These are phyloP conservation scores for Neurospora sublineolata DNA, from an alignment of 495 filamentous ascomycete species.

Conservation along the genomic window DNA sequence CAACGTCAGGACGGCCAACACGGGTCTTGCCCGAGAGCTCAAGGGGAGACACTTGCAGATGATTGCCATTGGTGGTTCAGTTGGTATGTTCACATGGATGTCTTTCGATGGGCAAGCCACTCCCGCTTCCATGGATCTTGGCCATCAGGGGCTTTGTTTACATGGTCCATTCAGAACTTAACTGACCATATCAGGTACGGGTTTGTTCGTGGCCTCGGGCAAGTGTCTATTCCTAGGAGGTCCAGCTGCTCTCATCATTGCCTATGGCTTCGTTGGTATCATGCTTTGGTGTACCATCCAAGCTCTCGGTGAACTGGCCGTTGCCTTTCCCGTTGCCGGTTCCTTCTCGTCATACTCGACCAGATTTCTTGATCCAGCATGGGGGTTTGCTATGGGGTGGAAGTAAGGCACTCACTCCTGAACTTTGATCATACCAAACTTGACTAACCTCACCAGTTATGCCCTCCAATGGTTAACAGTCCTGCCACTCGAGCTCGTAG, in stretches of 20 bases:
- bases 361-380: slow-evolving; percentile 84
- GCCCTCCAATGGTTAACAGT: slow-evolving; percentile 87
- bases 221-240: slow-evolving; percentile 66
- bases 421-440: not conserved
- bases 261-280: slow-evolving; percentile 68
- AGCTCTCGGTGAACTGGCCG: slow-evolving; percentile 84
- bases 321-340: slow-evolving; percentile 81
- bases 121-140: not conserved
- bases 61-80: slow-evolving; percentile 93
- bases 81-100: slow-evolving; percentile 52
- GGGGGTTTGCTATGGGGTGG: slow-evolving; percentile 98
- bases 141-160: not conserved
- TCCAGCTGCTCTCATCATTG: slow-evolving; percentile 73
- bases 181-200: slow-evolving; percentile 49
- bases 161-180: not conserved
- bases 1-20: slow-evolving; percentile 60
- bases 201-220: slow-evolving; percentile 84
- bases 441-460: slow-evolving; percentile 33
- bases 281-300: slow-evolving; percentile 93
- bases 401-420: slow-evolving; percentile 42
- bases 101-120: not conserved
- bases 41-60: slow-evolving; percentile 87
- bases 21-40: slow-evolving; percentile 61
- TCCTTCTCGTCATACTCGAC: slow-evolving; percentile 91
- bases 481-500: slow-evolving; percentile 81